Evolutionary conservation across 129 eudicot species (phyloP), one percentile per base, ranked within the genome.

Genomic region (Artemisia tridentata): DNA sequence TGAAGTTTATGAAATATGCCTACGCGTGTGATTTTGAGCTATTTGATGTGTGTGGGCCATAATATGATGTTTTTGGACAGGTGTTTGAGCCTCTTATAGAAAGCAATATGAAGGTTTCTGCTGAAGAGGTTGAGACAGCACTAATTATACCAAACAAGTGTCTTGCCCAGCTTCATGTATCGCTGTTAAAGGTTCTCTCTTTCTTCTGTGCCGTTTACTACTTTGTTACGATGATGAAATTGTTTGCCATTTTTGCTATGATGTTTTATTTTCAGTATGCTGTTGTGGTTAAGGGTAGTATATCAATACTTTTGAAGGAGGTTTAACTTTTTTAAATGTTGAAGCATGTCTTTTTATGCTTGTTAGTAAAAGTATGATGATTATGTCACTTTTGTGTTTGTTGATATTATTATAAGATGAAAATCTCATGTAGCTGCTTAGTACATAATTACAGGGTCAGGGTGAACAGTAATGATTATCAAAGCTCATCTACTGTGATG

Each of bases 81-180:
- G 98, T 90, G 19, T 93, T 93, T 77, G 88, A 80, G 84, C 92
- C 97, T 5, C 74, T 93, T 17, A 76, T 90, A 34, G 66, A 73
- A 66, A 75, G 74, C 18, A 83, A 87, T 57, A 11, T 93, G 79
- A 90, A 87, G 76, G 56, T 85, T 25, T 82, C 96, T 49, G 91
- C 93, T 67, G 98, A 93, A 73, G 92, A 90, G 38, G 69, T 93
- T 45, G 98, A 93, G 79, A 81, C 68, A 11, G 88, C 88, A 38
- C 81, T 93, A 12, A 93, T 93, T 13, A 65, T 54, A 68, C 92
- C 88, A 9, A 83, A 93, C 61, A 75, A 47, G 48, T 64, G 75
- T 47, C 92, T 89, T 53, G 80, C 87, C 16, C 86, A 80, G 82
- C 81, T 93, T 74, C 98, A 93, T 58, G 70, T 84, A 31, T 46